Evolutionary conservation across 2,329 filamentous ascomycete species (phyloP).

Genomic region (Neofusicoccum sp.): DNA sequence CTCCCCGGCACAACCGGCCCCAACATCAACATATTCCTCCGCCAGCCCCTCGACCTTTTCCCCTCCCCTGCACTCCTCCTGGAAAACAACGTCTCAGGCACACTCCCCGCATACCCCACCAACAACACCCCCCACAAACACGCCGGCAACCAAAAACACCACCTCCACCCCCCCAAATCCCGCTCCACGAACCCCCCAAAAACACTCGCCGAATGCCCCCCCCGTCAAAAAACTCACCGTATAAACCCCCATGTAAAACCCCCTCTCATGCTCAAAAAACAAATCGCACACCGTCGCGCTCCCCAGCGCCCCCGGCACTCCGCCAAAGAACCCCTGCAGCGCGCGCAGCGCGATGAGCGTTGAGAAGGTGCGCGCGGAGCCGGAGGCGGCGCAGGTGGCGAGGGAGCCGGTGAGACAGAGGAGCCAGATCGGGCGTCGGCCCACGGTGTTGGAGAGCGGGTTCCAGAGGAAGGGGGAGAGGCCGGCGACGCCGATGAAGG

Average conservation of each 20-base stretch:
- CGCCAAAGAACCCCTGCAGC: constrained; percentile 4
- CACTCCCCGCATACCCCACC: background rate
- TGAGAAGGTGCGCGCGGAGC: background rate
- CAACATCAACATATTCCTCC: background rate
- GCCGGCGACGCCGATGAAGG: background rate
- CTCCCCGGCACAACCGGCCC: background rate
- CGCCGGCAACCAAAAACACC: constrained; percentile 17
- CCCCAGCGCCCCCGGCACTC: constrained; percentile 6
- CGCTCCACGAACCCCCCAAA: constrained; percentile 16
- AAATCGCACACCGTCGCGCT: constrained; percentile 8
- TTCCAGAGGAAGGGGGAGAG: constrained; percentile 17
- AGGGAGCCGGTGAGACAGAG: background rate
- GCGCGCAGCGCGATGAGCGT: background rate
- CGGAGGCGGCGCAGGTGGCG: background rate
- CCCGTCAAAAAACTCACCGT: constrained; percentile 6
- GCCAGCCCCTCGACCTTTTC: background rate
- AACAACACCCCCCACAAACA: constrained; percentile 6
- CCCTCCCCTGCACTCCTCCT: constrained; percentile 5
- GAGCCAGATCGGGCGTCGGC: constrained; percentile 17
- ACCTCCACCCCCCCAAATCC: constrained; percentile 16
- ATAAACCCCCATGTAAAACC: constrained; percentile 15
- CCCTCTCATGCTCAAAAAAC: constrained; percentile 17
- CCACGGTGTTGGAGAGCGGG: constrained; percentile 12
- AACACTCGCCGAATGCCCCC: constrained; percentile 14
- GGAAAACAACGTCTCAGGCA: constrained; percentile 20